phyloP scores from a whole-genome alignment of 257 asterid species.

The Osmanthus fragrans region DNA sequence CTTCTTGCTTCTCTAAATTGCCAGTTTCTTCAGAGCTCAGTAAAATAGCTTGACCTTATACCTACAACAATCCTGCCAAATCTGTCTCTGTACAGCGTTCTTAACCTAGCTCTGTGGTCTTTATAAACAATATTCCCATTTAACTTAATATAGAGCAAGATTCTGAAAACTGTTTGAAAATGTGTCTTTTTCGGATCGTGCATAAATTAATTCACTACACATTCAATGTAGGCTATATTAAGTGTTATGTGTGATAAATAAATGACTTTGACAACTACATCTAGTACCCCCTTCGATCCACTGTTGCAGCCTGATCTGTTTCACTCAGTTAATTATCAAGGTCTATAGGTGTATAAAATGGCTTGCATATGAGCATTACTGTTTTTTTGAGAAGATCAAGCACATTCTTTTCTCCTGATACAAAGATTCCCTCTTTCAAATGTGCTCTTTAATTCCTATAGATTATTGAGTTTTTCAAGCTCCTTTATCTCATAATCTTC shows the following conservation, averaged over 20 bases:
- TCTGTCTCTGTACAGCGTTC: background rate
- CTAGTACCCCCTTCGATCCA: background rate
- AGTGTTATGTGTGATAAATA: background rate
- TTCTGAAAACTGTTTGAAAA: too few relatives aligned
- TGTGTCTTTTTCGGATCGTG: background rate
- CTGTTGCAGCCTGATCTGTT: too few relatives aligned
- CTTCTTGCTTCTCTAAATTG: background rate
- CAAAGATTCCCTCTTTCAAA: background rate
- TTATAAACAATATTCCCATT: background rate
- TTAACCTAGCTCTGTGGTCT: background rate
- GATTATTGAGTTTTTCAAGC: background rate
- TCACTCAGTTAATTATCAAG: background rate
- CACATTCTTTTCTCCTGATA: background rate
- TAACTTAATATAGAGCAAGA: background rate
- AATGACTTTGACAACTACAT: background rate
- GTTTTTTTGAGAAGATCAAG: background rate
- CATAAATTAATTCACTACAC: background rate
- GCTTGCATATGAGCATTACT: background rate
- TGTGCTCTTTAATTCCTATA: background rate
- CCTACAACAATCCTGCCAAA: background rate
- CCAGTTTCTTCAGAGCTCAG: background rate
- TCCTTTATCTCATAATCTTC: background rate
- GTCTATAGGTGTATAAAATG: background rate
- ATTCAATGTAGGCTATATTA: too few relatives aligned
- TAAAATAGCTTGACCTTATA: background rate